These are phyloP conservation scores for Litchi chinensis DNA, from an alignment of 345 rosid genomes.

Conservation along the genomic window DNA sequence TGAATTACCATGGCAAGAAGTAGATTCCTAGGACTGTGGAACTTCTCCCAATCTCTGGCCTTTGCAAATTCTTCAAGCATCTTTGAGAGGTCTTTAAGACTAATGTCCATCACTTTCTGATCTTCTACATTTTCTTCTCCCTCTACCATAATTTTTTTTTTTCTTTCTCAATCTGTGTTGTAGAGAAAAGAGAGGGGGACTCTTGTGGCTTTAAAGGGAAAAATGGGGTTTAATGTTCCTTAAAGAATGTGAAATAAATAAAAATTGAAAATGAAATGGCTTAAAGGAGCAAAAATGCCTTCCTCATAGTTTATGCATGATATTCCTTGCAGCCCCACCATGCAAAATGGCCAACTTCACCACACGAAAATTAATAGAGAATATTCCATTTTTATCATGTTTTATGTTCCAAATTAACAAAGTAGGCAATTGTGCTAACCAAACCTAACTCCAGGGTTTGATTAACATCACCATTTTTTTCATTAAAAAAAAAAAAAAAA, in stretches of 20 bases:
- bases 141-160: conserved; percentile 28
- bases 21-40: conserved; percentile 51
- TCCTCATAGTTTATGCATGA: conserved; percentile 27
- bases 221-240: not conserved
- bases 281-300: conserved; percentile 20
- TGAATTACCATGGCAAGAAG: conserved; percentile 54
- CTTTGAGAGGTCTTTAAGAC: conserved; percentile 46
- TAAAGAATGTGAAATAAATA: not conserved
- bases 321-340: conserved; percentile 36
- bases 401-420: conserved; percentile 4
- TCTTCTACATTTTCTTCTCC: conserved; percentile 21
- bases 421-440: not conserved
- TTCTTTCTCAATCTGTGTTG: not conserved
- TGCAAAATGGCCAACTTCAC: conserved; percentile 34
- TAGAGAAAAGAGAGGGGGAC: conserved; percentile 20
- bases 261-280: conserved; percentile 4
- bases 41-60: conserved; percentile 52
- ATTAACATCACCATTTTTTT: not conserved
- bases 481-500: not conserved
- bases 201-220: conserved; percentile 19
- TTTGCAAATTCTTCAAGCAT: conserved; percentile 47
- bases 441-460: not conserved
- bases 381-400: conserved; percentile 33
- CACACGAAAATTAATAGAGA: conserved; percentile 19
- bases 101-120: conserved; percentile 32